Base-by-base conservation (phyloP, 148 eudicot genomes). In the Fagopyrum tataricum region DNA sequence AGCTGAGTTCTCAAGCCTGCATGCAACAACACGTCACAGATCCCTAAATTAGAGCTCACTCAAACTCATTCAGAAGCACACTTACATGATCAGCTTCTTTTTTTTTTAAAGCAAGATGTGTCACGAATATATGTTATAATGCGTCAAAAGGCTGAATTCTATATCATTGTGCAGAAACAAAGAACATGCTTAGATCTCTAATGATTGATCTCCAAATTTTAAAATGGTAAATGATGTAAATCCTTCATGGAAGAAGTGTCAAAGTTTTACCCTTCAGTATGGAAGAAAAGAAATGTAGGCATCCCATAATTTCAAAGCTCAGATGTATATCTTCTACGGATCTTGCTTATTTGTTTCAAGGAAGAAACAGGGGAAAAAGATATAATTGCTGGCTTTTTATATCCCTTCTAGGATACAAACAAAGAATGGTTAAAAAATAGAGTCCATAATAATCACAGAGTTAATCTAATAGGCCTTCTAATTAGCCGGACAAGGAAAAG, bases 1-100 rank as follows among this genome's bases (percentile, higher is more conserved):
- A 24, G 47, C 79, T 72, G 85, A 80, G 74, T 81, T 77, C 71
- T 88, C 88, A 77, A 95, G 75, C 87, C 99, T 95, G 82, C 53
- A 39, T 37, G 70, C n/a, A 31, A 67, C 18, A 66, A 51, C 56
- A 6, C 3, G 24, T n/a, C 20, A 46, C 49, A 7, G 12, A 46
- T 46, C 49, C 49, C 8, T 46, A 10, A 46, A 13, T 46, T 10
- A 46, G 49, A 46, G 49, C 64, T 58, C 10, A 31, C 64, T 20
- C 64, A 58, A 58, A 58, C 64, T 14, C 23, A 58, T 18, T 5
- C 31, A 46, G 17, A 58, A 20, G n/a, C 64, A 58, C 7, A 58
- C 64, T n/a, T 58, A n/a, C 7, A n/a, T 58, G 31, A n/a, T 58
- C 64, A 58, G 64, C 37, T n/a, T n/a, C n/a, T n/a, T n/a, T n/a